Conservation (phyloP, 2,329 filamentous ascomycete species). For the Scedosporium apiospermum region DNA sequence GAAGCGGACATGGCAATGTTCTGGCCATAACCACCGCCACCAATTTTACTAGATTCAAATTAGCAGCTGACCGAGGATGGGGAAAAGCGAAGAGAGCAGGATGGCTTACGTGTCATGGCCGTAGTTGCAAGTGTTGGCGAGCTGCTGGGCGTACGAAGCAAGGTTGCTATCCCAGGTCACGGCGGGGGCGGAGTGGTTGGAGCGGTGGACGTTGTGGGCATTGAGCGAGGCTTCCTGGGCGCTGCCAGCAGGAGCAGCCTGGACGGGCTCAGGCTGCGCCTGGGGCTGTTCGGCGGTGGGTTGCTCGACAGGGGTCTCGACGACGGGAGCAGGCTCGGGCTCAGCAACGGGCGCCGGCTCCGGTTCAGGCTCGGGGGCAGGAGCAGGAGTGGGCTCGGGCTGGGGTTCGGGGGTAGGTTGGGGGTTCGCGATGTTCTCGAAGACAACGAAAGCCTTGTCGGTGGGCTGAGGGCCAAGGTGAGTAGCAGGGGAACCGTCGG, state of each 20-base stretch:
- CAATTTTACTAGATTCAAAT: slow-evolving; percentile 32
- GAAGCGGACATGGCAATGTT: slow-evolving; percentile 67
- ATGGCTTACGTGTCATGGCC: slow-evolving; percentile 63
- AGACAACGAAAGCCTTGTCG: slow-evolving; percentile 18
- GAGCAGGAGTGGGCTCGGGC: too few species aligned
- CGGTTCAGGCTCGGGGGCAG: slow-evolving; percentile 5
- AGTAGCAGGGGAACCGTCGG: slow-evolving; percentile 13
- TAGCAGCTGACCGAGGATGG: not conserved
- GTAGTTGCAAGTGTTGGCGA: slow-evolving; percentile 61
- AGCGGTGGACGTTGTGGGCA: slow-evolving; percentile 80
- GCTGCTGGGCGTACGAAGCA: slow-evolving; percentile 51
- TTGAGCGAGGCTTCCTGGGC: slow-evolving; percentile 35
- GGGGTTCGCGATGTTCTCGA: slow-evolving; percentile 10
- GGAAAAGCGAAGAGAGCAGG: not conserved
- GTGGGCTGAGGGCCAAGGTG: slow-evolving; percentile 6
- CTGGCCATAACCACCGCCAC: slow-evolving; percentile 68
- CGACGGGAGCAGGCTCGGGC: slow-evolving; percentile 8
- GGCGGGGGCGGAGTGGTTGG: slow-evolving; percentile 63
- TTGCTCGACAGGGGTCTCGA: not conserved
- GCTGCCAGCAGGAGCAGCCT: slow-evolving; percentile 14
- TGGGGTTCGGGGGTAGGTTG: slow-evolving; percentile 8
- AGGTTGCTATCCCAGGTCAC: slow-evolving; percentile 58
- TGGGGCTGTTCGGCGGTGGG: slow-evolving; percentile 4
- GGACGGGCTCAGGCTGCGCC: slow-evolving; percentile 7
- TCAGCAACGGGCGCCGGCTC: slow-evolving; percentile 10